These are phyloP conservation scores for Lachancea fermentati DNA, from an alignment of 805 yeast species.

Conservation along the genomic window DNA sequence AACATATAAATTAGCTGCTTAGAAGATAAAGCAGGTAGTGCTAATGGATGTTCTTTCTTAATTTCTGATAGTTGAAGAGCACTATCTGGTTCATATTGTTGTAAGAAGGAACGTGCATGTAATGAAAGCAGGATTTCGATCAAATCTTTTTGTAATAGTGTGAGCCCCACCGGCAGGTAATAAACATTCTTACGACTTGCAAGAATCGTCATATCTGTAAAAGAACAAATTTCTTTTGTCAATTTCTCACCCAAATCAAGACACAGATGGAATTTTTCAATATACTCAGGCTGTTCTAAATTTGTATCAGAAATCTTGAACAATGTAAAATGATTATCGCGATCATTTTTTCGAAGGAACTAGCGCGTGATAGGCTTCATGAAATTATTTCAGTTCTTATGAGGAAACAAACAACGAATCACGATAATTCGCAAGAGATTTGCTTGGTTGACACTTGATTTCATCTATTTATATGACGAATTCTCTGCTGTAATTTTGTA, in stretches of 20 bases:
- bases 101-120: slow-evolving; percentile 34
- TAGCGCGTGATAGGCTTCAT: background rate
- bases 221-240: too few species aligned
- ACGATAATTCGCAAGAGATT: too few species aligned
- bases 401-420: too few species aligned
- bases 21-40: slow-evolving; percentile 8
- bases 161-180: slow-evolving; percentile 39
- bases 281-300: too few species aligned
- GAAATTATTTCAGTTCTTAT: background rate
- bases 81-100: background rate
- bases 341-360: background rate
- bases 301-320: background rate
- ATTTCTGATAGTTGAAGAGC: background rate
- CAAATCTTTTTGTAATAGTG: slow-evolving; percentile 40
- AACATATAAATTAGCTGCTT: slow-evolving; percentile 26
- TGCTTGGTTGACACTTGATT: too few species aligned
- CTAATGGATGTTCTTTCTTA: background rate
- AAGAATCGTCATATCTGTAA: background rate
- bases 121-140: slow-evolving; percentile 39
- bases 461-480: too few species aligned
- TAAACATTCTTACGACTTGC: slow-evolving; percentile 3
- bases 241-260: background rate
- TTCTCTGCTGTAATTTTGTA: too few species aligned
- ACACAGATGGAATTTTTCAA: too few species aligned
- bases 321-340: background rate